These are phyloP conservation scores for Cryphonectria japonica DNA, from an alignment of 2,329 filamentous ascomycete genomes.

Conservation along the genomic window DNA sequence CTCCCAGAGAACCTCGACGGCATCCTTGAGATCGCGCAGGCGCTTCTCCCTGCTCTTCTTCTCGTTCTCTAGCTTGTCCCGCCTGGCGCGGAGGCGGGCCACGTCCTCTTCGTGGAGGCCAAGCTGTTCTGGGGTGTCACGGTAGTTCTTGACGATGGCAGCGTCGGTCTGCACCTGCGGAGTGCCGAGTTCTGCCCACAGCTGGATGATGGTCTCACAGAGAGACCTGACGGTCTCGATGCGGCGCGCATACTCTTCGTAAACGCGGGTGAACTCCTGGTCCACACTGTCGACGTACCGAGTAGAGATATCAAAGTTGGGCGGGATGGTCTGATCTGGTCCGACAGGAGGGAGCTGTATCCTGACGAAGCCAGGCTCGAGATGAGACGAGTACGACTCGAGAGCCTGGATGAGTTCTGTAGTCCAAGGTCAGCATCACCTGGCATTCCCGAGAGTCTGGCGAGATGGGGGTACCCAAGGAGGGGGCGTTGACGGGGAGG, in stretches of 20 bases:
- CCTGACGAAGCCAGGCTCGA: conserved; percentile 85
- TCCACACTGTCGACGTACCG: conserved; percentile 87
- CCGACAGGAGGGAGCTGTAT: conserved; percentile 83
- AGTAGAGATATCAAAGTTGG: conserved; percentile 89
- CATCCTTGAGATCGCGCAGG: conserved; percentile 67
- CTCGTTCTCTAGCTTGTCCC: conserved; percentile 84
- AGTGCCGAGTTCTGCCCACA: conserved; percentile 95
- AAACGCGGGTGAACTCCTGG: conserved; percentile 88
- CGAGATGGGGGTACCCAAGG: neutral
- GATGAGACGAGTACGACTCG: conserved; percentile 93
- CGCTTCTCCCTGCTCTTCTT: conserved; percentile 81
- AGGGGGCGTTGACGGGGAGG: no score
- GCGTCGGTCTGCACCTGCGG: conserved; percentile 91
- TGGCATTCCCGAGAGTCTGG: conserved; percentile 4
- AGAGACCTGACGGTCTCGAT: conserved; percentile 74
- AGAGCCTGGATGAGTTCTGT: conserved; percentile 90
- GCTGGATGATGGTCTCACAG: conserved; percentile 83
- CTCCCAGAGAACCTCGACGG: conserved; percentile 88
- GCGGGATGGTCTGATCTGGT: conserved; percentile 74
- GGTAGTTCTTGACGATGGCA: conserved; percentile 84
- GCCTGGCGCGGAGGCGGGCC: conserved; percentile 69
- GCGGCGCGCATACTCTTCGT: conserved; percentile 92
- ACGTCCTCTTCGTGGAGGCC: conserved; percentile 90
- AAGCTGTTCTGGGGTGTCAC: conserved; percentile 89
- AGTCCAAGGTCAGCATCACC: conserved; percentile 26